Evolutionary conservation across 352 stramenopile genomes (phyloP).

Genomic region (Elongisporangium anandrum): DNA sequence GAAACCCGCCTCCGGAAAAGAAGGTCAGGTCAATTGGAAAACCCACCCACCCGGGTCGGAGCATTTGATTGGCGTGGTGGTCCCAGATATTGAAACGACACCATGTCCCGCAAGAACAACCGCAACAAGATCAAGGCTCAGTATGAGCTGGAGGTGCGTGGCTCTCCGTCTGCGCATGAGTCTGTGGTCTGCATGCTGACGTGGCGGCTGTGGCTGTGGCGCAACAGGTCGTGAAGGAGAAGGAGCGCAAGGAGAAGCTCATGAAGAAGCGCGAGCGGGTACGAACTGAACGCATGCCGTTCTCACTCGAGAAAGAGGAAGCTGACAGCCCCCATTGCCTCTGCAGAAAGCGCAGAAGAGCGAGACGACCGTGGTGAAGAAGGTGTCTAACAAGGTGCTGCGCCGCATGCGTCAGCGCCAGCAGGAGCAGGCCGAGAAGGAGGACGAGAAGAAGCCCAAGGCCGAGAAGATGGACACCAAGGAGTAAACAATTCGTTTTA

Average conservation of each 20-base stretch:
- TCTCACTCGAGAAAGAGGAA: too few species aligned
- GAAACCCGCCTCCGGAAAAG: not conserved
- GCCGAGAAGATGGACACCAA: conserved; percentile 51
- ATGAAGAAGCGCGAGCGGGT: conserved; percentile 69
- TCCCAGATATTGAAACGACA: not conserved
- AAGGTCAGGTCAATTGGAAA: not conserved
- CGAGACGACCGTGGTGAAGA: conserved; percentile 50
- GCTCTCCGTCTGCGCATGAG: not conserved
- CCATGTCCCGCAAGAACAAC: conserved; percentile 81
- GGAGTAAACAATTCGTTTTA: conserved; percentile 33
- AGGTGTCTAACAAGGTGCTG: conserved; percentile 70
- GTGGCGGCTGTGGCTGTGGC: not conserved
- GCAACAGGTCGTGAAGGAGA: conserved; percentile 36
- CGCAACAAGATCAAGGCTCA: conserved; percentile 76
- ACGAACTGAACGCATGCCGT: too few species aligned
- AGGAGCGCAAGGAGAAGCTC: conserved; percentile 66
- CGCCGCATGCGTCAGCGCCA: conserved; percentile 56
- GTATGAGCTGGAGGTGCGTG: conserved; percentile 64
- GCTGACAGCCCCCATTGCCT: not conserved
- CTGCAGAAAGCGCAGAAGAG: conserved; percentile 59
- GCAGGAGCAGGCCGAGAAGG: conserved; percentile 48
- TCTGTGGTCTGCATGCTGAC: conserved; percentile 4
- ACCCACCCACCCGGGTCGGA: not conserved
- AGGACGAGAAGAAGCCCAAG: conserved; percentile 34
- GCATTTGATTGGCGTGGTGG: conserved; percentile 2